Percentiles rank a stretch among this genome's conserved stretches.
Evolutionary conservation across 345 rosid genomes (phyloP).

Genomic region (Viola odorata): DNA sequence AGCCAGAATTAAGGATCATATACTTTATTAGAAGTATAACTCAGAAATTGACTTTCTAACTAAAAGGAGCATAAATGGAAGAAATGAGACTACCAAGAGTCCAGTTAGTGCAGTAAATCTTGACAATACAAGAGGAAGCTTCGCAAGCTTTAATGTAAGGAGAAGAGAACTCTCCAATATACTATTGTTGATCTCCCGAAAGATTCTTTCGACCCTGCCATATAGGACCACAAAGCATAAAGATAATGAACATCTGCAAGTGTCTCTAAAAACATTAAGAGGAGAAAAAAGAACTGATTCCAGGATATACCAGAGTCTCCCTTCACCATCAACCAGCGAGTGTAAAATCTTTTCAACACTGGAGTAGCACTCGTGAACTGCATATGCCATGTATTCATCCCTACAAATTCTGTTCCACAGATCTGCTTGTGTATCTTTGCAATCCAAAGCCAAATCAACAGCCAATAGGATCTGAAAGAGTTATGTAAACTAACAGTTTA

Average conservation of each 20-base stretch:
- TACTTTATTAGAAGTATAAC: too few species aligned
- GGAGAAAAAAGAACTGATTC: conserved; percentile 10
- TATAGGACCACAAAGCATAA: conserved; percentile 7
- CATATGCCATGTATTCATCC: conserved; percentile 98
- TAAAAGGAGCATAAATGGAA: background rate
- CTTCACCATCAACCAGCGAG: conserved; percentile 88
- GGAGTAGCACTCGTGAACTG: conserved; percentile 93
- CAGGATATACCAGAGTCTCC: conserved; percentile 71
- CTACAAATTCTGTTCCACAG: conserved; percentile 77
- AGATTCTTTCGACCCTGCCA: conserved; percentile 89
- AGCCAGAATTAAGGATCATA: too few species aligned
- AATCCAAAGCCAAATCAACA: conserved; percentile 88
- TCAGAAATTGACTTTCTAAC: too few species aligned
- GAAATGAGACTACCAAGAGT: conserved; percentile 56
- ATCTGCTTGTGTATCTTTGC: conserved; percentile 69
- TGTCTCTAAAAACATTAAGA: background rate
- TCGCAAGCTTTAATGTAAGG: conserved; percentile 58
- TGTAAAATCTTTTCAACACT: conserved; percentile 74
- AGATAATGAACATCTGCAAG: conserved; percentile 8
- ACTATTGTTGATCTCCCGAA: conserved; percentile 76
- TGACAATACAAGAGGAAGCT: conserved; percentile 70
- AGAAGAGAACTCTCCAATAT: conserved; percentile 58
- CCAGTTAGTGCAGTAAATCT: conserved; percentile 91
- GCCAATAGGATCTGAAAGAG: conserved; percentile 77
- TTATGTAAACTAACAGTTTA: background rate